Base-by-base conservation (phyloP, 164 flowering plant species). In the Nymphaea colorata region DNA sequence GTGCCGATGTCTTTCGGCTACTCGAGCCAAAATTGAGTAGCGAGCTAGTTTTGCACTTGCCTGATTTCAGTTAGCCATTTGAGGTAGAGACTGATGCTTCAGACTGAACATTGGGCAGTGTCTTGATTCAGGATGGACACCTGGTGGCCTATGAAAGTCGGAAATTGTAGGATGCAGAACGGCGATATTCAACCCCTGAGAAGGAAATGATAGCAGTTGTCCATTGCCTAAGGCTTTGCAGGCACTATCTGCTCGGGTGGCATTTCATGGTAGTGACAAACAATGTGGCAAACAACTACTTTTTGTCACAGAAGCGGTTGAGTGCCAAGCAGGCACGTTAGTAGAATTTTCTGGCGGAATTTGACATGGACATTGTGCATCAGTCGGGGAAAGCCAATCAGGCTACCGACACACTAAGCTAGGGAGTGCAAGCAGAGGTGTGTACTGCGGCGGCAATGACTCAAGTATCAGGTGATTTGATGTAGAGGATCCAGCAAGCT, bases 131-230 rank as follows among this genome's bases (percentile, higher is more conserved):
- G 16, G 63, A 61, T 16, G 53, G 55, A 5, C 65, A 68, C 16
- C 65, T 55, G n/a, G 17, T 68, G 11, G 70, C 70, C 6, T 68
- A 10, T 68, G 70, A 68, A 45, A 61, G 70, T 47, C 4, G 65
- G 7, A 68, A 60, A 18, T 41, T 68, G 4, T 43, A 59, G 17
- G 70, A 59, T 10, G 43, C 64, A 4, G 57, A 68, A 25, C 4
- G 11, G 10, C 41, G 42, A 42, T 61, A 68, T 42, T 42, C 42
- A 5, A 41, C 43, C 64, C 42, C 62, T 41, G 60, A 67, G 66
- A 67, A 62, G 53, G 36, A 42, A 45, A 67, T 43, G 53, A 51
- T 51, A 44, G 62, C n/a, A 3, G 14, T 66, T 3, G 25, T 68
- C 6, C 45, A 59, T 5, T 71, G 59, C 14, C 14, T 43, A 41